phyloP scores from a whole-genome alignment of 768 basidiomycete genomes.

The Melanogaster broomeanus region DNA sequence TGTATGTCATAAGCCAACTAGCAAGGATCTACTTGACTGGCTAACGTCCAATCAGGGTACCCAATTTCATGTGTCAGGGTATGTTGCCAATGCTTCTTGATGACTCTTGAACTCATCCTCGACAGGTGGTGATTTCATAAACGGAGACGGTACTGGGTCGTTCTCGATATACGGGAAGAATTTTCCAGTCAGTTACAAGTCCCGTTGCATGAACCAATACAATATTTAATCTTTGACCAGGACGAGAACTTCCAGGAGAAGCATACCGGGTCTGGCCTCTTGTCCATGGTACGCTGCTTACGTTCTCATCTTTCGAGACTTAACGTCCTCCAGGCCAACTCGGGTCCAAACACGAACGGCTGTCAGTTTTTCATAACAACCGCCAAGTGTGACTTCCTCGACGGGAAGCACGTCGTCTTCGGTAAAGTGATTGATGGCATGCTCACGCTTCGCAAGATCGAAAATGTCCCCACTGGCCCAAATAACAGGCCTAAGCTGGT shows the following conservation, averaged over 20 bases:
- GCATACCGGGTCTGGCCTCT: conserved; percentile 80
- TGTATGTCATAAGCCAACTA: conserved; percentile 52
- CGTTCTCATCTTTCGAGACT: neutral
- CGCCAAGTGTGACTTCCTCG: conserved; percentile 91
- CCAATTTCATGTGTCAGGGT: conserved; percentile 98
- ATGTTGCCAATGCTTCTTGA: neutral
- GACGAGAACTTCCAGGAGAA: conserved; percentile 96
- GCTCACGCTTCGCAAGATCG: conserved; percentile 94
- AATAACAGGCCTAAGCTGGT: conserved; percentile 89
- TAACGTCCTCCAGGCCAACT: conserved; percentile 72
- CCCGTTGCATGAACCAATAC: neutral
- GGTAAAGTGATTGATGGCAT: conserved; percentile 90
- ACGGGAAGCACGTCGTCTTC: conserved; percentile 93
- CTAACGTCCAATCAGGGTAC: conserved; percentile 52
- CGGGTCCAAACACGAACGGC: conserved; percentile 91
- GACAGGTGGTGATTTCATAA: conserved; percentile 90
- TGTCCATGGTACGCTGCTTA: conserved; percentile 75
- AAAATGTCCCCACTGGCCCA: conserved; percentile 89
- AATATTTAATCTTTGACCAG: conserved; percentile 36
- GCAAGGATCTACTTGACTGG: conserved; percentile 1
- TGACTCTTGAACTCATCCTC: neutral
- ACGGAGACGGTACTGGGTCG: conserved; percentile 92
- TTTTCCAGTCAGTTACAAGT: conserved; percentile 63
- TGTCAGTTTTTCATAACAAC: conserved; percentile 99
- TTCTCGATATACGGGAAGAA: conserved; percentile 98